Evolutionary conservation across 345 rosid genomes (phyloP).

Genomic region (Eucalyptus urophylla): DNA sequence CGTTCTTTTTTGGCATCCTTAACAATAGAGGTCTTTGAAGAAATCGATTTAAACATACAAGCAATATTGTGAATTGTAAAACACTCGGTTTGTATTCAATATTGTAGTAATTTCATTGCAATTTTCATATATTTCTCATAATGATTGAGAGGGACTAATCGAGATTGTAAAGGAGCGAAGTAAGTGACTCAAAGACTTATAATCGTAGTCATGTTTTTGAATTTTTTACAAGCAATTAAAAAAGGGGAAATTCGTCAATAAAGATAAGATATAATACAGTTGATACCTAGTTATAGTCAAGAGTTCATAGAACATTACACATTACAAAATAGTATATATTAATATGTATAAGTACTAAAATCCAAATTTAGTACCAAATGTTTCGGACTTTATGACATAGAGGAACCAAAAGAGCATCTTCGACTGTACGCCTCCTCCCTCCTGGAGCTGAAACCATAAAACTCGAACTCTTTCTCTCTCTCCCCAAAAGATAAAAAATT

Average conservation of each 20-base stretch:
- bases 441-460: background rate
- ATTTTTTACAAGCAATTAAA: background rate
- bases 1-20: background rate
- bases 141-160: background rate
- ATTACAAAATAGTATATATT: background rate
- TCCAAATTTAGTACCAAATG: background rate
- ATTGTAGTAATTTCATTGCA: background rate
- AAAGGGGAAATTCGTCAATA: background rate
- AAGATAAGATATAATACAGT: background rate
- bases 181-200: background rate
- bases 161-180: background rate
- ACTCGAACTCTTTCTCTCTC: background rate
- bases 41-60: background rate
- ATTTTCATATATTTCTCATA: background rate
- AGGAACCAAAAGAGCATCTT: background rate
- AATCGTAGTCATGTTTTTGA: background rate
- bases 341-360: background rate
- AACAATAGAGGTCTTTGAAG: background rate
- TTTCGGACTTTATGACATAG: background rate
- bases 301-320: background rate
- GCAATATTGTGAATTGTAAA: background rate
- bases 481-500: background rate
- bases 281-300: background rate
- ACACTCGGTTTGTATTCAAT: background rate
- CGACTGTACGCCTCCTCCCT: background rate